Evolutionary conservation across 371 early-diverging fungal genomes (phyloP).

Genomic region (Capniomyces stellatus): DNA sequence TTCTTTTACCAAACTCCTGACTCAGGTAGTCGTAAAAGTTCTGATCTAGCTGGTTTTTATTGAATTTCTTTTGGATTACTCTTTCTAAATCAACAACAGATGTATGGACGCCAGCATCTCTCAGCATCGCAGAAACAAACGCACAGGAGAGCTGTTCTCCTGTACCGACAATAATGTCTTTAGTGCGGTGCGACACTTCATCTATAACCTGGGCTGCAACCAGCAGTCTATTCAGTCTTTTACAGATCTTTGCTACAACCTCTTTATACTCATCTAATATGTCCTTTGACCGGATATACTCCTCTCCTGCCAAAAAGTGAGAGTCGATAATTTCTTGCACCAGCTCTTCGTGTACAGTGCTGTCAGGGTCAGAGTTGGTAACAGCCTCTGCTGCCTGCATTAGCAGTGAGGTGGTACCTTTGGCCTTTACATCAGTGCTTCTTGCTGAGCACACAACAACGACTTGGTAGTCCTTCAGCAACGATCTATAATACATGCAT

Average conservation of each 20-base stretch:
- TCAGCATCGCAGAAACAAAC: constrained; percentile 67
- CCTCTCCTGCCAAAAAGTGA: constrained; percentile 49
- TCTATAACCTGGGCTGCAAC: constrained; percentile 92
- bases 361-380: constrained; percentile 5
- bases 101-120: constrained; percentile 57
- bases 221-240: constrained; percentile 58
- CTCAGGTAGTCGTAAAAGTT: constrained; percentile 80
- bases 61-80: constrained; percentile 60
- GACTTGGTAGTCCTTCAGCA: constrained; percentile 41
- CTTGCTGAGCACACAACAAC: constrained; percentile 68
- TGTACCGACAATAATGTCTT: constrained; percentile 83
- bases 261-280: constrained; percentile 32
- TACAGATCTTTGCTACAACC: constrained; percentile 54
- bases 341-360: constrained; percentile 37
- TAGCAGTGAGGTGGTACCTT: constrained; percentile 50
- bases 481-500: constrained; percentile 8
- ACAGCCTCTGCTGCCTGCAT: constrained; percentile 25
- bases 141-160: constrained; percentile 88
- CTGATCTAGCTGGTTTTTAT: constrained; percentile 59
- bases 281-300: constrained; percentile 16
- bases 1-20: constrained; percentile 38
- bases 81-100: constrained; percentile 69
- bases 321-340: constrained; percentile 59
- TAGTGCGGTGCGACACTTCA: constrained; percentile 87
- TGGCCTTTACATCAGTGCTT: constrained; percentile 53